Conservation (phyloP, 2,329 filamentous ascomycete species). For the Neoascochyta sp. region DNA sequence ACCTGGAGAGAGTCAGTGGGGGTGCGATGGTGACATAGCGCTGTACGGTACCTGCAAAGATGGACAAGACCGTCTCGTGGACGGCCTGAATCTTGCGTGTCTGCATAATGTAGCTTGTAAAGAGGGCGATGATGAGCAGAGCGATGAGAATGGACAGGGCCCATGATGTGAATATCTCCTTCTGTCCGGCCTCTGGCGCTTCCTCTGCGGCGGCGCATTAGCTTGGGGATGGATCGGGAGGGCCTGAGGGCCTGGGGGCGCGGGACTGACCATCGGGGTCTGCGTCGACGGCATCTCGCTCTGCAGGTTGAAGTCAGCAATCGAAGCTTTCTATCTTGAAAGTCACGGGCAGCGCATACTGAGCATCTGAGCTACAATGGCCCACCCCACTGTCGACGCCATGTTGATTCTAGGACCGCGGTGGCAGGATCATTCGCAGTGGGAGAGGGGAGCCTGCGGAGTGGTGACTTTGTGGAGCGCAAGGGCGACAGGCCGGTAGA, state of each 20-base stretch:
- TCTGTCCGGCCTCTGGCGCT: conserved; percentile 72
- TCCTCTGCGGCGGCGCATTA: conserved; percentile 52
- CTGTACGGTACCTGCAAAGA: conserved; percentile 72
- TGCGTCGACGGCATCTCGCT: conserved; percentile 46
- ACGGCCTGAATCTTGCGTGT: conserved; percentile 96
- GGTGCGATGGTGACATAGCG: conserved; percentile 17
- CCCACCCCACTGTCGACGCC: conserved; percentile 38
- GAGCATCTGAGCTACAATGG: conserved; percentile 34
- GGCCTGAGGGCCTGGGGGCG: conserved; percentile 7
- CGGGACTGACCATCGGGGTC: conserved; percentile 45
- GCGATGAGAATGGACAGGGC: conserved; percentile 94
- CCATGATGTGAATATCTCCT: conserved; percentile 95
- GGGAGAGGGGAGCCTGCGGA: conserved; percentile 1
- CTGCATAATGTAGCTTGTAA: conserved; percentile 95
- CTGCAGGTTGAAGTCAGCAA: conserved; percentile 28
- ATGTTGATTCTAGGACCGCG: conserved; percentile 30
- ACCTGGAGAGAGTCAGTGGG: conserved; percentile 52
- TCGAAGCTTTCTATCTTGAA: conserved; percentile 3
- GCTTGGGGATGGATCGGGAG: conserved; percentile 17
- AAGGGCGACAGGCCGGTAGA: conserved; percentile 8
- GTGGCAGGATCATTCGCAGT: conserved; percentile 26
- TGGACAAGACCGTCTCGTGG: conserved; percentile 96
- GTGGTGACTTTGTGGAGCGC: background rate
- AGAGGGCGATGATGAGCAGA: conserved; percentile 89
- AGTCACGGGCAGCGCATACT: conserved; percentile 29